Evolutionary conservation across 1,139 yeast genomes (phyloP).

Genomic region (Candida pseudoviswanathii): DNA sequence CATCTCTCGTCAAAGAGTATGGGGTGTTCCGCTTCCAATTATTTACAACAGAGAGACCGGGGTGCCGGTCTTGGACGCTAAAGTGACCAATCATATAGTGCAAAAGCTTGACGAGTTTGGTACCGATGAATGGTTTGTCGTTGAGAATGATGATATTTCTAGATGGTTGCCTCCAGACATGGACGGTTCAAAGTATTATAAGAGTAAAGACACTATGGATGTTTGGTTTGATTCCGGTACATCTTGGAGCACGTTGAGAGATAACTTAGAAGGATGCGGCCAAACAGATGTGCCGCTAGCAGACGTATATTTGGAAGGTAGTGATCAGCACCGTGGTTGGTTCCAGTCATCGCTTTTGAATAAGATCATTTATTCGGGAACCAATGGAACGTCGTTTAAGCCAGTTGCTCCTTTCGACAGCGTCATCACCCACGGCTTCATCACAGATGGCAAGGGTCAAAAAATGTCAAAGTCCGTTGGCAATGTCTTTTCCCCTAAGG

Average conservation of each 20-base stretch:
- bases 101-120: conserved; percentile 57
- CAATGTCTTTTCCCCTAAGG: conserved; percentile 70
- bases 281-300: conserved; percentile 50
- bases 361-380: conserved; percentile 58
- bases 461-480: conserved; percentile 96
- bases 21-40: conserved; percentile 99
- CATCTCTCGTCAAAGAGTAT: conserved; percentile 91
- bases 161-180: conserved; percentile 70
- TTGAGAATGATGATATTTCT: conserved; percentile 49
- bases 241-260: conserved; percentile 73
- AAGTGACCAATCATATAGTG: conserved; percentile 57
- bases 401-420: conserved; percentile 70
- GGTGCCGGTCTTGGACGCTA: conserved; percentile 57
- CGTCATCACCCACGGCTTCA: conserved; percentile 91
- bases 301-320: conserved; percentile 88
- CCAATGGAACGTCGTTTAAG: conserved; percentile 28
- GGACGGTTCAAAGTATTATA: conserved; percentile 40
- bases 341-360: conserved; percentile 91
- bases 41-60: conserved; percentile 62
- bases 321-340: conserved; percentile 99
- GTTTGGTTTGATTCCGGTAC: conserved; percentile 99
- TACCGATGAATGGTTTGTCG: conserved; percentile 79
- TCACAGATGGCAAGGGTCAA: conserved; percentile 78
- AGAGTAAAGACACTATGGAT: conserved; percentile 93
- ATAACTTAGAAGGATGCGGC: conserved; percentile 18